Evolutionary conservation across 768 basidiomycete genomes (phyloP).

Genomic region (Dioszegia hungarica): DNA sequence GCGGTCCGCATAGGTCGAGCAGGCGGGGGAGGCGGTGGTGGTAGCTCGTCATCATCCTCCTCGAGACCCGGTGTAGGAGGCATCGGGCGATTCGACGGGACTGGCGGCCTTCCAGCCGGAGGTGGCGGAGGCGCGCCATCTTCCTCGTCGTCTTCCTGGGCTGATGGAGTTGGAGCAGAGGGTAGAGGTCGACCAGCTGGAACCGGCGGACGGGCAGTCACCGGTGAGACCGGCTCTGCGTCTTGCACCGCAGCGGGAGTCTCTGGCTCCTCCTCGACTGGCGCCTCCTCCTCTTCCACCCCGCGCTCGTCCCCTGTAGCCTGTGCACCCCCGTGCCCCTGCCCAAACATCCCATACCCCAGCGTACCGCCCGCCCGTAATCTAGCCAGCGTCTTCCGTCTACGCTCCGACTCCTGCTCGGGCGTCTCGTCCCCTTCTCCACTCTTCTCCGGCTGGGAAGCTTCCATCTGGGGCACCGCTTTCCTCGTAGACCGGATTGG

Average conservation of each 20-base stretch:
- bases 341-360: slow-evolving; percentile 57
- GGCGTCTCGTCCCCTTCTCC: slow-evolving; percentile 42
- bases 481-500: slow-evolving; percentile 4
- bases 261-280: slow-evolving; percentile 51
- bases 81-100: neutral
- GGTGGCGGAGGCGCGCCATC: slow-evolving; percentile 15
- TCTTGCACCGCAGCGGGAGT: too few species aligned
- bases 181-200: slow-evolving; percentile 12
- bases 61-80: slow-evolving; percentile 5
- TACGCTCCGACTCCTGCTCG: slow-evolving; percentile 57
- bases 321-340: slow-evolving; percentile 12
- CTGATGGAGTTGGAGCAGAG: slow-evolving; percentile 55
- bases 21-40: slow-evolving; percentile 27
- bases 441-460: slow-evolving; percentile 13
- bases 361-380: slow-evolving; percentile 59
- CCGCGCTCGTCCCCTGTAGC: slow-evolving; percentile 14
- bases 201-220: slow-evolving; percentile 53
- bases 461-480: neutral
- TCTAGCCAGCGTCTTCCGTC: slow-evolving; percentile 57
- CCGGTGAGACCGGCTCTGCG: slow-evolving; percentile 52
- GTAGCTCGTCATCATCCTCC: slow-evolving; percentile 20
- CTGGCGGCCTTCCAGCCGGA: neutral
- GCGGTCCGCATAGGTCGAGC: slow-evolving; percentile 15
- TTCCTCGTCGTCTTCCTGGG: slow-evolving; percentile 49
- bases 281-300: slow-evolving; percentile 14